Conservation (phyloP, 1,284 basidiomycete species). For the Austroboletus niveus region DNA sequence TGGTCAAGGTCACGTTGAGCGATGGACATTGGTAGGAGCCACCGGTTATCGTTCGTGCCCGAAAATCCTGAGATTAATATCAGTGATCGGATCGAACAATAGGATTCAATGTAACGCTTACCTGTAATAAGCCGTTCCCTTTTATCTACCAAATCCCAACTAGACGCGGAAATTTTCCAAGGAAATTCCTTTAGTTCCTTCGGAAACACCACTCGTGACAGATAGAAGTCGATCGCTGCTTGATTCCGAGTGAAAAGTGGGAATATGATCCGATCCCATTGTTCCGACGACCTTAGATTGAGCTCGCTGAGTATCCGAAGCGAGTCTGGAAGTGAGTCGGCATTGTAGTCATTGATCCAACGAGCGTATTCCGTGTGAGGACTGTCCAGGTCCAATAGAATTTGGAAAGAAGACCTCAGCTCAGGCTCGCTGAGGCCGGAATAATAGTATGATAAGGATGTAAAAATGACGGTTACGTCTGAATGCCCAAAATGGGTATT, state of each 20-base stretch:
- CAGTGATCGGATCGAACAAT: too few species aligned
- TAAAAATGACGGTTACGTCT: slow-evolving; percentile 45
- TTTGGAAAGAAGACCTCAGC: slow-evolving; percentile 36
- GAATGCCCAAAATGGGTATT: slow-evolving; percentile 54
- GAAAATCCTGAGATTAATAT: slow-evolving; percentile 5
- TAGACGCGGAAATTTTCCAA: slow-evolving; percentile 43
- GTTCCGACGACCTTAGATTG: slow-evolving; percentile 40
- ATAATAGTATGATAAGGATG: slow-evolving; percentile 51
- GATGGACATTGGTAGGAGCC: slow-evolving; percentile 7
- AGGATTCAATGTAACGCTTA: background rate
- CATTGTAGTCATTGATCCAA: slow-evolving; percentile 34
- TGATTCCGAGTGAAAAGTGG: slow-evolving; percentile 39
- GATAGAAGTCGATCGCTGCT: slow-evolving; percentile 46
- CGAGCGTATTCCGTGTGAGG: slow-evolving; percentile 40
- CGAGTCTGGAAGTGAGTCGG: slow-evolving; percentile 21
- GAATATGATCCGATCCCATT: slow-evolving; percentile 29
- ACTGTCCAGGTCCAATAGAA: slow-evolving; percentile 40
- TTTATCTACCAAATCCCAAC: slow-evolving; percentile 47
- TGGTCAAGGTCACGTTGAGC: slow-evolving; percentile 13
- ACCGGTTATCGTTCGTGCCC: slow-evolving; percentile 6
- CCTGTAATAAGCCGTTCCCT: background rate
- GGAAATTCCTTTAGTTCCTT: slow-evolving; percentile 42
- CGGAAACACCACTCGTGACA: slow-evolving; percentile 31
- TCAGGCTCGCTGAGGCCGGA: slow-evolving; percentile 40
- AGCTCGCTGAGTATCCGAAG: slow-evolving; percentile 23